A percentile compares a stretch with the other conserved stretches of the same genome.
These are phyloP conservation scores for Aspergillus melleus DNA, from an alignment of 2,329 filamentous ascomycete species.

Conservation along the genomic window DNA sequence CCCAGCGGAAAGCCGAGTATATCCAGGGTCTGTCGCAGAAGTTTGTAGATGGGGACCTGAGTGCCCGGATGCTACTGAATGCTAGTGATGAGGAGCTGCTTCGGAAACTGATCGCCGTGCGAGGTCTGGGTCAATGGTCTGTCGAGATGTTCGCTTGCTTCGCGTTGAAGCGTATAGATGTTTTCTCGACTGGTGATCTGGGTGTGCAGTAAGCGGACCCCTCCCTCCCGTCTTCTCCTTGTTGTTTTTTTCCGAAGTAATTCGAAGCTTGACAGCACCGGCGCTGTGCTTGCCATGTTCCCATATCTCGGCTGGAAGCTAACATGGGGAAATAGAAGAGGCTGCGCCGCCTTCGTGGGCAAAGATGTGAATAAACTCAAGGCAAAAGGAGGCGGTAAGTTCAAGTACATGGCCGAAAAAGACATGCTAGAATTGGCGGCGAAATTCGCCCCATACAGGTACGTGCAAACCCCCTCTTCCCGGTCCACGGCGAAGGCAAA, in stretches of 20 bases:
- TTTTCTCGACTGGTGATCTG: slow-evolving; percentile 88
- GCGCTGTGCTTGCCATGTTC: background rate
- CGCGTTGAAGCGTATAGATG: slow-evolving; percentile 88
- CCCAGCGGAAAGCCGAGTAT: slow-evolving; percentile 94
- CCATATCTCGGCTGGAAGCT: too few relatives aligned
- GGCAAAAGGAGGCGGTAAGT: slow-evolving; percentile 76
- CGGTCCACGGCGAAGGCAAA: too few relatives aligned
- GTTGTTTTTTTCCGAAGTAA: background rate
- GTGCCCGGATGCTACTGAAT: slow-evolving; percentile 70
- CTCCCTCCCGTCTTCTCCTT: background rate
- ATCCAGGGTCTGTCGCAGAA: slow-evolving; percentile 81
- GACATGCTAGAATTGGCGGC: slow-evolving; percentile 86
- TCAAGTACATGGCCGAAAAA: slow-evolving; percentile 95
- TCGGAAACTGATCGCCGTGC: slow-evolving; percentile 76
- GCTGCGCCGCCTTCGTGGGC: slow-evolving; percentile 85
- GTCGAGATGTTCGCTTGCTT: slow-evolving; percentile 99
- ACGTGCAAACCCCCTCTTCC: slow-evolving; percentile 26
- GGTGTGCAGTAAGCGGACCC: slow-evolving; percentile 70
- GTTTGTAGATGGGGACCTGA: slow-evolving; percentile 74
- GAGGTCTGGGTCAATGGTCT: slow-evolving; percentile 85
- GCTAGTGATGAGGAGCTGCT: slow-evolving; percentile 85
- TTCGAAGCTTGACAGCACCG: background rate
- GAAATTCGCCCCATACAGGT: slow-evolving; percentile 79
- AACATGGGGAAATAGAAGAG: too few relatives aligned
- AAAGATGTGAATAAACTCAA: slow-evolving; percentile 83